Evolutionary conservation across 1,139 yeast species (phyloP).

Genomic region (Hansenula lynferdii): DNA sequence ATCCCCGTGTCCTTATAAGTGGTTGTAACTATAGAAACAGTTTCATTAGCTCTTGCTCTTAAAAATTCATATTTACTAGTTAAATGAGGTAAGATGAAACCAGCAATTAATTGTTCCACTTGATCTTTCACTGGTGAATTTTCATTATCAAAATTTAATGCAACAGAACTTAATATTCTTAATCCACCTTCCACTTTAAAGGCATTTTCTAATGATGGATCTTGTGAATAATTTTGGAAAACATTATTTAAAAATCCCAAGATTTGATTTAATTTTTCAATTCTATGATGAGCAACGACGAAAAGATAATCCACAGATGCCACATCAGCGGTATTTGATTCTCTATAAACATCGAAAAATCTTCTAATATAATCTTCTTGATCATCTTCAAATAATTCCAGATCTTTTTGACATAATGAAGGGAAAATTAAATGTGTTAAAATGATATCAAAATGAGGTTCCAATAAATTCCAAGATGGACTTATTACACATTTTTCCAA

Average conservation of each 20-base stretch:
- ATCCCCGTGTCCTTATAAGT: slow-evolving; percentile 48
- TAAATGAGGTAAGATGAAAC: slow-evolving; percentile 61
- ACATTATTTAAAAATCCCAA: slow-evolving; percentile 46
- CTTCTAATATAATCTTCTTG: slow-evolving; percentile 71
- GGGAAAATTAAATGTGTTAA: slow-evolving; percentile 60
- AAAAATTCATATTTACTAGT: slow-evolving; percentile 66
- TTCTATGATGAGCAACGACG: slow-evolving; percentile 40
- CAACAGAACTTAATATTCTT: slow-evolving; percentile 70
- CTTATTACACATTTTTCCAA: slow-evolving; percentile 56
- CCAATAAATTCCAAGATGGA: slow-evolving; percentile 49
- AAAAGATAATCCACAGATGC: slow-evolving; percentile 78
- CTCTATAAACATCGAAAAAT: slow-evolving; percentile 65
- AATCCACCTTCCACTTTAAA: slow-evolving; percentile 79
- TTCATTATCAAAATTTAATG: slow-evolving; percentile 46
- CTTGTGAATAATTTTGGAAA: slow-evolving; percentile 32
- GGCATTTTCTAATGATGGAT: slow-evolving; percentile 43
- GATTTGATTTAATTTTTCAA: slow-evolving; percentile 39
- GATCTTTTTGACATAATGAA: slow-evolving; percentile 48
- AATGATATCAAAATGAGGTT: slow-evolving; percentile 54
- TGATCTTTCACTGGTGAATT: slow-evolving; percentile 52
- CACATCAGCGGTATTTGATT: slow-evolving; percentile 69
- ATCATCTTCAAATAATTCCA: slow-evolving; percentile 66
- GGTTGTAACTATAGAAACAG: slow-evolving; percentile 55
- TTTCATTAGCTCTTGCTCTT: slow-evolving; percentile 82
- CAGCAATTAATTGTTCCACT: slow-evolving; percentile 67